Evolutionary conservation across 2,329 filamentous ascomycete species (phyloP), one percentile per base, ranked within the genome.

Genomic region (Fusarium decemcellulare): DNA sequence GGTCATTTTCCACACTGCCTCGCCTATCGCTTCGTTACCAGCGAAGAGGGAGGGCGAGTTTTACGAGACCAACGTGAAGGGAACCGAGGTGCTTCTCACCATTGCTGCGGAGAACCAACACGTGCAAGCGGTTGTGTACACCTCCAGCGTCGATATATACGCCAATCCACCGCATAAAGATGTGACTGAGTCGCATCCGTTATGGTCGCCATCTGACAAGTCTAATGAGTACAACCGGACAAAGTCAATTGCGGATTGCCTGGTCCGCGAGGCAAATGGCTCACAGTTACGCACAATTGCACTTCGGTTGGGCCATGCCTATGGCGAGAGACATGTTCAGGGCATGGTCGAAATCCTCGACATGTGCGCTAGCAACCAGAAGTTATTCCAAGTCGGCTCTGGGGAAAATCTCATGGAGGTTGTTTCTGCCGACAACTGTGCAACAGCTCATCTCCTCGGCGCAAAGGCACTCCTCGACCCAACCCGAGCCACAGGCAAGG

Each of bases 321-420:
- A 81, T 55, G 80, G 80, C 15, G 76, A 79, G 51, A 71, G 77
- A 4, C 71, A 76, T 34, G 37, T 71, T 1, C 76, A 79, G 37
- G 74, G 72, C 1, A 63, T 79, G 44, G 65, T 65, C 2, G 72
- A 74, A 27, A 59, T 73, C 5, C 68, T 78, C 3, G 72, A 73
- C 67, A 78, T 81, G 77, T 77, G 82, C 29, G 78, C 78, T 2
- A 74, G 74, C 14, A 79, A 81, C 51, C 74, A 79, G 70, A 76
- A 77, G 1, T 69, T 77, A 11, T 61, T 74, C 6, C 74, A 75
- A 36, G 71, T 78, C 14, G 76, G 77, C 1, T 9, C 44, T 4
- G 76, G 74, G 4, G 27, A 50, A 2, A 78, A 77, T 36, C 3
- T 72, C 10, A 71, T 78, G 66, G 73, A 75, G 16, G 75, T 77